Evolutionary conservation across 2,329 filamentous ascomycete species (phyloP), one percentile per base, ranked within the genome.

Genomic region (Lecanicillium sp.): DNA sequence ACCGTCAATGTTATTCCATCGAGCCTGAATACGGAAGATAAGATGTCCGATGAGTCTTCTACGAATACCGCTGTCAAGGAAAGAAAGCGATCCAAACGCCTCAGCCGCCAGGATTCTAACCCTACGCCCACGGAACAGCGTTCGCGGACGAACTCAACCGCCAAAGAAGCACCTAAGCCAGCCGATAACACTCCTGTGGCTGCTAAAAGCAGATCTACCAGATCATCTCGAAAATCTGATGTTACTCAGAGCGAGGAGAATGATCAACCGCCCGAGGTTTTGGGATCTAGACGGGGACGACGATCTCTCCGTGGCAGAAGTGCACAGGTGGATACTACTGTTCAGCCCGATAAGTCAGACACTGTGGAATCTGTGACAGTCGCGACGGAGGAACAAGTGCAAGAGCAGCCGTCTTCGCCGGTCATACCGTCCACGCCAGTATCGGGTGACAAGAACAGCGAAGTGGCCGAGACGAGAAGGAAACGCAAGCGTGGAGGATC

Each of bases 1-100:
- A n/a, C 33, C 7, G 14, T 27, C 11, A 22, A 40, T 14, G 37
- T 43, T 7, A 43, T 43, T 14, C 37, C 41, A 20, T 43, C 41
- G 1, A 43, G 41, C 34, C 9, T 40, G 15, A 29, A 40, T 9
- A 11, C 31, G 8, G 36, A 38, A n/a, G 33, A 32, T 7, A 29
- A 40, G 11, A 17, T 5, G 9, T 11, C 9, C 11, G 30, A 33
- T 17, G 14, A 11, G 7, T 18, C 30, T 15, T 13, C 8, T 11
- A 9, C 9, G 5, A 11, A 33, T 20, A 7, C 33, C n/a, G 33
- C 9, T 12, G 33, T 5, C 5, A 11, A 14, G 5, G 16, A 20
- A 12, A 19, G n/a, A 4, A n/a, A 35, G 14, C 19, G 16, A 12
- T 16, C 19, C 17, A 16, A n/a, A 35, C 17, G 17, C 9, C n/a